Evolutionary conservation across 2,329 filamentous ascomycete species (phyloP).

Genomic region (Cercospora berteroae): DNA sequence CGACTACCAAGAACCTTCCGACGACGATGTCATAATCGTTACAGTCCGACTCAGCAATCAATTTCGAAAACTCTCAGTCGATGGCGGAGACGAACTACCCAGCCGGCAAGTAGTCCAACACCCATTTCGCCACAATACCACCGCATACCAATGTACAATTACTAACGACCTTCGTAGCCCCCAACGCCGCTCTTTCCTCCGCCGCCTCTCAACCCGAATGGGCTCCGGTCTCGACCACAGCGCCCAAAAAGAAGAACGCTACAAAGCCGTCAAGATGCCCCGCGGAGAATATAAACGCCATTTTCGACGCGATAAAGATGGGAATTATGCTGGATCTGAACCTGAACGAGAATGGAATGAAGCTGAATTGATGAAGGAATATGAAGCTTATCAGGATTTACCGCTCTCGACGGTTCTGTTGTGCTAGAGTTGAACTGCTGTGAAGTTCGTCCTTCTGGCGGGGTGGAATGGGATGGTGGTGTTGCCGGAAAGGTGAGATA

Average conservation of each 20-base stretch:
- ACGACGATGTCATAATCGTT: slow-evolving; percentile 34
- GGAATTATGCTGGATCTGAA: slow-evolving; percentile 35
- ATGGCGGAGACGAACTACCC: slow-evolving; percentile 25
- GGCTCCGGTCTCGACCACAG: slow-evolving; percentile 15
- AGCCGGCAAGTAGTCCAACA: slow-evolving; percentile 14
- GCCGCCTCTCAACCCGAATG: slow-evolving; percentile 31
- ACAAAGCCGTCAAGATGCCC: slow-evolving; percentile 36
- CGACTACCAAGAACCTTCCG: slow-evolving; percentile 15
- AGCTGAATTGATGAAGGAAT: slow-evolving; percentile 25
- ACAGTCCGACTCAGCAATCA: slow-evolving; percentile 26
- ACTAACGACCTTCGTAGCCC: slow-evolving; percentile 20
- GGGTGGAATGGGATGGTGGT: background rate
- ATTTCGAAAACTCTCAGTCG: slow-evolving; percentile 20
- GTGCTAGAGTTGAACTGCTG: slow-evolving; percentile 7
- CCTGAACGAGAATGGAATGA: slow-evolving; percentile 33
- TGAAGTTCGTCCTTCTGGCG: background rate
- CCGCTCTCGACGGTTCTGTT: slow-evolving; percentile 21
- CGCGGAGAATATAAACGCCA: slow-evolving; percentile 31
- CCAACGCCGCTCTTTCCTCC: slow-evolving; percentile 28
- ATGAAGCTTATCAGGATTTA: slow-evolving; percentile 30
- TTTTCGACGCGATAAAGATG: slow-evolving; percentile 28
- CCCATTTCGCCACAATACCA: background rate
- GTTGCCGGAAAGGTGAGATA: background rate
- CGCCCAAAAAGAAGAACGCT: slow-evolving; percentile 25
- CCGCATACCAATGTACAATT: background rate